phyloP scores from a whole-genome alignment of 352 stramenopile genomes.

The Phytophthora melonis region DNA sequence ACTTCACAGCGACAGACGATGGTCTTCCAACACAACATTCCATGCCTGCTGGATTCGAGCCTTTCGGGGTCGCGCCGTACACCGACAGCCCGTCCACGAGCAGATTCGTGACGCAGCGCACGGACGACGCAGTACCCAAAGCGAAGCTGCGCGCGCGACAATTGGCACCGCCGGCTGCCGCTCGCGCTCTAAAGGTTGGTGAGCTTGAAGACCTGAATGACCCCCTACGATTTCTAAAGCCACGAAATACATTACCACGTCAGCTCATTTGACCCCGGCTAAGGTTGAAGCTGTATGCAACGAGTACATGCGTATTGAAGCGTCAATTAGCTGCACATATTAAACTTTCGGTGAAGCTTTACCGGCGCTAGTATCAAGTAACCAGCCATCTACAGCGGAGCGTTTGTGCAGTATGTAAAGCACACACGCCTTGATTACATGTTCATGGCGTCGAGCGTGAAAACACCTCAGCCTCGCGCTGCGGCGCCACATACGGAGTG shows the following conservation, averaged over 20 bases:
- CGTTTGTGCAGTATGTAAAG: no score
- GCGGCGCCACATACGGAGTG: background rate
- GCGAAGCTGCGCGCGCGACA: slow-evolving; percentile 6
- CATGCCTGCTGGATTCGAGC: background rate
- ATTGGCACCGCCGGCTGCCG: slow-evolving; percentile 76
- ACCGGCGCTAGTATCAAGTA: no score
- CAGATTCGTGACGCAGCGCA: background rate
- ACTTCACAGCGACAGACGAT: background rate
- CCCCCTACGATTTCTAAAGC: slow-evolving; percentile 41
- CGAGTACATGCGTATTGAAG: background rate
- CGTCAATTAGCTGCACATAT: no score
- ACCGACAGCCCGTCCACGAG: slow-evolving; percentile 56
- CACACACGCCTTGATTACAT: no score
- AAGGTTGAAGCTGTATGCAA: background rate
- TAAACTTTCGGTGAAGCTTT: no score
- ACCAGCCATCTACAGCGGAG: no score
- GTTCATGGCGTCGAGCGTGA: background rate
- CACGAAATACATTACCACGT: background rate
- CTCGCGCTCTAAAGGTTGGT: slow-evolving; percentile 65
- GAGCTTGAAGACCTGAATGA: slow-evolving; percentile 79
- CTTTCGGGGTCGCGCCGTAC: slow-evolving; percentile 43
- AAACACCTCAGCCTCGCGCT: background rate
- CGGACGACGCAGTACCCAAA: background rate
- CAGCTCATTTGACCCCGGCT: background rate
- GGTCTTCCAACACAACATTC: background rate